Conservation (phyloP, 2,329 filamentous ascomycete species). For the Cladorrhinum sp. region DNA sequence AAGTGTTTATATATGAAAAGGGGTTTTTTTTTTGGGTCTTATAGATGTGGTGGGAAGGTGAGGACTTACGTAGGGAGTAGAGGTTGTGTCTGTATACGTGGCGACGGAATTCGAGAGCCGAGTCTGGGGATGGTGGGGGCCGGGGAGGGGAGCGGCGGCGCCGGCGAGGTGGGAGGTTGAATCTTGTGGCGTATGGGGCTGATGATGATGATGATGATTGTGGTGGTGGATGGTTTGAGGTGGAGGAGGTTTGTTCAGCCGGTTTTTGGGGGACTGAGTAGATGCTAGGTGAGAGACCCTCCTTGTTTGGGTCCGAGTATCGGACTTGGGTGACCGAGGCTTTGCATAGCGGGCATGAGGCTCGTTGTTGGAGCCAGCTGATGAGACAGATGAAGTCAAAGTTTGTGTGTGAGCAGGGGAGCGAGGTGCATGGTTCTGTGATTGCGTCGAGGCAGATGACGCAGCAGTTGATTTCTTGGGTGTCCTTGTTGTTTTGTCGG, state of each 20-base stretch:
- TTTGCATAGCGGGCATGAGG: constrained; percentile 78
- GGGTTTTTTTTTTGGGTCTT: too few relatives aligned
- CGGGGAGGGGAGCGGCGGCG: constrained; percentile 21
- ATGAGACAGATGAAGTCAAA: constrained; percentile 85
- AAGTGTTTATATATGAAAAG: too few relatives aligned
- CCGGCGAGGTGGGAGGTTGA: not conserved
- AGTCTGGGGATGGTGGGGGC: constrained; percentile 30
- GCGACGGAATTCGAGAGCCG: constrained; percentile 57
- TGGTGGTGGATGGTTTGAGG: not conserved
- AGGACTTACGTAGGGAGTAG: constrained; percentile 70
- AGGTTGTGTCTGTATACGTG: constrained; percentile 69
- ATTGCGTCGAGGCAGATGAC: constrained; percentile 83
- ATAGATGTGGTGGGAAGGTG: too few relatives aligned
- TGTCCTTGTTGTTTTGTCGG: constrained; percentile 27
- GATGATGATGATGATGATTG: not conserved
- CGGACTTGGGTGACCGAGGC: constrained; percentile 54
- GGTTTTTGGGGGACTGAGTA: constrained; percentile 43
- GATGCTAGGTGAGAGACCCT: constrained; percentile 33
- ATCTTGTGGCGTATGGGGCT: not conserved
- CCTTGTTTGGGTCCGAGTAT: constrained; percentile 40
- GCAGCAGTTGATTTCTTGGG: constrained; percentile 50
- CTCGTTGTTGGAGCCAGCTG: constrained; percentile 73
- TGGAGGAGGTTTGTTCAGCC: not conserved
- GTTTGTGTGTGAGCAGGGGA: constrained; percentile 73
- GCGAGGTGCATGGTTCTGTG: constrained; percentile 66